Conservation (phyloP, 2,329 filamentous ascomycete genomes). For the Immersiporthe knoxdaviesiana region DNA sequence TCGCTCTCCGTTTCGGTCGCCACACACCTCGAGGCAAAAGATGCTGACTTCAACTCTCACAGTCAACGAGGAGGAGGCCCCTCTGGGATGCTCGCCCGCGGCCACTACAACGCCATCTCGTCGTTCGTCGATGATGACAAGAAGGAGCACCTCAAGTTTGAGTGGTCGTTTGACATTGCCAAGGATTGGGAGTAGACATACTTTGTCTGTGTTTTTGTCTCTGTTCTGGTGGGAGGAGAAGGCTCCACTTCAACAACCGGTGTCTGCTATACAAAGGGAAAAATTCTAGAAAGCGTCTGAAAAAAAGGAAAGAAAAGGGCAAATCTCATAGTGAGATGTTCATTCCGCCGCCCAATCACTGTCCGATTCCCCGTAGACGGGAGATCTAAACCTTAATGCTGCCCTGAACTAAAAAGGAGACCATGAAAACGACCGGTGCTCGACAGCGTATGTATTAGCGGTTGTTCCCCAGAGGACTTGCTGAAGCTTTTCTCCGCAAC, state of each 20-base stretch:
- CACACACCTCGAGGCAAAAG: background rate
- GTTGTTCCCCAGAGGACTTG: background rate
- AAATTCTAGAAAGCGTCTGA: background rate
- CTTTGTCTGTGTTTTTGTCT: background rate
- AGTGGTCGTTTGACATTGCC: slow-evolving; percentile 95
- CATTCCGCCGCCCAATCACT: background rate
- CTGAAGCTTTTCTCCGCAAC: background rate
- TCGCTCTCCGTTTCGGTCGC: background rate
- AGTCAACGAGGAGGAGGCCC: slow-evolving; percentile 96
- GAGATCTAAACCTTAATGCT: background rate
- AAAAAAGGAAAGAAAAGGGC: background rate
- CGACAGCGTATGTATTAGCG: background rate
- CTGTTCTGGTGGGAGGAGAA: background rate
- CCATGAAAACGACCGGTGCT: background rate
- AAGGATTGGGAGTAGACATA: slow-evolving; percentile 79
- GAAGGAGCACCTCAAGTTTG: slow-evolving; percentile 85
- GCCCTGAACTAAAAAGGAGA: background rate
- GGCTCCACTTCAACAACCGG: background rate
- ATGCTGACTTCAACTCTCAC: slow-evolving; percentile 9
- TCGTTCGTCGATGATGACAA: slow-evolving; percentile 96
- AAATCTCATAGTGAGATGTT: background rate
- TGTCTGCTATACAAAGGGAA: background rate
- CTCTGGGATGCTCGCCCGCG: slow-evolving; percentile 85
- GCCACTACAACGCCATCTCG: slow-evolving; percentile 86
- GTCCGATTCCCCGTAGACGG: too few relatives aligned